Evolutionary conservation across 2,329 filamentous ascomycete genomes (phyloP), one percentile per base, ranked within the genome.

Genomic region (Arthrobotrys entomopaga): DNA sequence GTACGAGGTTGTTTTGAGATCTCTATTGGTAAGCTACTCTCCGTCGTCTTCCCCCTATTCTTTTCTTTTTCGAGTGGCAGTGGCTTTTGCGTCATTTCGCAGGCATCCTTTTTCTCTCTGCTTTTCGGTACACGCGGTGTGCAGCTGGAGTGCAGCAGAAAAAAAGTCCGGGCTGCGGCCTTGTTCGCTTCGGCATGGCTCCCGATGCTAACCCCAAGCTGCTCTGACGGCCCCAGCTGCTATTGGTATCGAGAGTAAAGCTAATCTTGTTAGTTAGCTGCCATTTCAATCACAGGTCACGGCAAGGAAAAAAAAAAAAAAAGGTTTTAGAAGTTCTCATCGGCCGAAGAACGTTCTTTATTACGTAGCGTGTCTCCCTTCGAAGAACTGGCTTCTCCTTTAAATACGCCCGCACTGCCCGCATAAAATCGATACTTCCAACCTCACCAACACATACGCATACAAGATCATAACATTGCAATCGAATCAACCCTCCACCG

Each of bases 131-230:
- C 29, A 34, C 29, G 29, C 29, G 29, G 7, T 7, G 29, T 52
- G 43, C 29, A 53, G 48, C 57, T 49, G 26, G 40, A 10, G 8
- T 19, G 38, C 22, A 34, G 19, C 16, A 24, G 34, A 19, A 46
- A 16, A 15, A 19, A 19, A 15, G 42, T 11, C 49, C 29, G 48
- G 40, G 56, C 13, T 38, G n/a, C 69, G 69, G 69, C 69, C 69
- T 66, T 72, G 60, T 52, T 57, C 54, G 69, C 61, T 61, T 73
- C 69, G 69, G 69, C 61, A 54, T 60, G 64, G 69, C 69, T 66
- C 69, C 69, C 69, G 69, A 73, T 57, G 69, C 61, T 63, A 73
- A 57, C 69, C 61, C 20, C 38, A 40, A 50, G 13, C 16, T 42
- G 5, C 22, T 5, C n/a, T 22, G 4, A 4, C 4, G 20, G 15